Conservation (phyloP, 768 basidiomycete species). For the Dentipellis sp. region DNA sequence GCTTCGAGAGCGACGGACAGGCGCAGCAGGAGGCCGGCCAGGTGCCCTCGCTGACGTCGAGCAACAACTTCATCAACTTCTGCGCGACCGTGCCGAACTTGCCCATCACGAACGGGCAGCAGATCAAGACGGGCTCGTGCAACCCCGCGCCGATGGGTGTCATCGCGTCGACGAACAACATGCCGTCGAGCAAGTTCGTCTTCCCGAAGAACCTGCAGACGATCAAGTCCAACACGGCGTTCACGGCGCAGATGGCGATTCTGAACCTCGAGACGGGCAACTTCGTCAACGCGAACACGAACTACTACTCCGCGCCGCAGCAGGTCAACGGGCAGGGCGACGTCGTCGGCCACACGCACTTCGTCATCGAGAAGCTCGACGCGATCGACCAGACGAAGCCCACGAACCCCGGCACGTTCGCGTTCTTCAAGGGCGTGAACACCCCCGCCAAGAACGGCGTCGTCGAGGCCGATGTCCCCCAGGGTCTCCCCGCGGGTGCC, state of each 20-base stretch:
- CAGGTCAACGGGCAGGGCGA: constrained; percentile 31
- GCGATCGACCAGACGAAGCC: constrained; percentile 33
- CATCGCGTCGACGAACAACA: constrained; percentile 32
- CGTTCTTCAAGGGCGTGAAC: constrained; percentile 57
- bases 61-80: constrained; percentile 63
- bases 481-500: constrained; percentile 46
- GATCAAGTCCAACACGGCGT: constrained; percentile 30
- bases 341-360: constrained; percentile 47
- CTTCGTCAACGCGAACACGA: constrained; percentile 40
- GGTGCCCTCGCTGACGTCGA: constrained; percentile 40
- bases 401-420: constrained; percentile 42
- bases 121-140: constrained; percentile 28
- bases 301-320: constrained; percentile 44
- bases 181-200: constrained; percentile 41
- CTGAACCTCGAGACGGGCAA: constrained; percentile 32
- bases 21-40: constrained; percentile 29
- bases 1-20: constrained; percentile 44
- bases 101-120: constrained; percentile 38
- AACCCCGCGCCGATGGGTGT: constrained; percentile 29
- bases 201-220: constrained; percentile 29
- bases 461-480: constrained; percentile 40
- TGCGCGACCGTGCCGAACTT: constrained; percentile 27
- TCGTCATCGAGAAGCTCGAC: constrained; percentile 40
- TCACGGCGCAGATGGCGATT: constrained; percentile 33
- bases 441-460: constrained; percentile 29